Base-by-base conservation (phyloP, 805 yeast genomes). In the Priceomyces carsonii region DNA sequence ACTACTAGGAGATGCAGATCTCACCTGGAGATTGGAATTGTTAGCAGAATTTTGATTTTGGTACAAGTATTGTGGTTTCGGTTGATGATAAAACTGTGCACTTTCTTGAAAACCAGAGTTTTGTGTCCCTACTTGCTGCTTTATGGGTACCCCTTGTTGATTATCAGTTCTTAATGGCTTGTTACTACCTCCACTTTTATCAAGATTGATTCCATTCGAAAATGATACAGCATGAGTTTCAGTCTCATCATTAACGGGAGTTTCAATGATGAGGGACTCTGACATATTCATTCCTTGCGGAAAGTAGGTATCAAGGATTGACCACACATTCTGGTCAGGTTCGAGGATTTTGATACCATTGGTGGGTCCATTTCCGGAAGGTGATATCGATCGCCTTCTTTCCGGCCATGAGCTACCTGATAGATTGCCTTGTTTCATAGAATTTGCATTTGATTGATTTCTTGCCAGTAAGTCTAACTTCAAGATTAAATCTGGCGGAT, bases 281-380 rank as follows among this genome's bases (percentile, higher is more conserved):
- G 63, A 60, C 71, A 82, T 73, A 2, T 55, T 44, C 89, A 83
- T 85, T 0, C 88, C 87, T n/a, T 63, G 53, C 0, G 89, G 86
- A 50, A 63, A 85, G 47, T 71, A 73, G 14, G 62, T 61, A 39
- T 84, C 89, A 6, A 85, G 45, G 0, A 83, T 46, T 7, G 61
- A 57, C 76, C 80, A 78, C 1, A 85, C 77, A 13, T 63, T 55
- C 32, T 71, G 74, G 50, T 85, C 91, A 0, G 93, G 86, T 38
- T 77, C 80, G 4, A 81, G 38, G 9, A 29, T n/a, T 18, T 29
- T 18, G 24, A 4, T 9, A 14, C 10, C 13, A 13, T 29, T 16
- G 5, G 8, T 29, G n/a, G 15, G 9, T 9, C 8, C 18, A 5
- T 13, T 17, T 10, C 4, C 29, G 14, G 33, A 21, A n/a, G 25